Evolutionary conservation across 306 rosid genomes (phyloP).

Genomic region (Rubus parviflorus): DNA sequence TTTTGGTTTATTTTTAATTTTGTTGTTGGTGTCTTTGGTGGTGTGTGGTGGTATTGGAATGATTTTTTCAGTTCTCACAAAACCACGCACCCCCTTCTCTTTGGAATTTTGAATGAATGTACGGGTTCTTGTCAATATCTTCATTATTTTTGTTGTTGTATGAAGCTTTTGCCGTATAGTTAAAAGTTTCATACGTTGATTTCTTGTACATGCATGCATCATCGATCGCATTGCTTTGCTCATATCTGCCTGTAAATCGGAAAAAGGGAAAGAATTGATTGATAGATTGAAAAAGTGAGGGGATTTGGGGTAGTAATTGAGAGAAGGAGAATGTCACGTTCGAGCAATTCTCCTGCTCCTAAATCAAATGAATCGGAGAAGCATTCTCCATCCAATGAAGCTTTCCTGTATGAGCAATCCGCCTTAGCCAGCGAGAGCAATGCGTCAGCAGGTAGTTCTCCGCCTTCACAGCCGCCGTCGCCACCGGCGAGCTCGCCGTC

Average conservation of each 20-base stretch:
- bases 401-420: no score
- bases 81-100: conserved; percentile 5
- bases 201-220: not conserved
- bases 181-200: not conserved
- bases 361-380: not conserved
- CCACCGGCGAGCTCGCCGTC: not conserved
- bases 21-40: conserved; percentile 4
- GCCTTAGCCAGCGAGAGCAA: not conserved
- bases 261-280: not conserved
- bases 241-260: not conserved
- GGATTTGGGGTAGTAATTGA: not conserved
- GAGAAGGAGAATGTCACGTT: conserved; percentile 9
- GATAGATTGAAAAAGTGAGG: not conserved
- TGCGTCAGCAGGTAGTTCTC: not conserved
- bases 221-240: not conserved
- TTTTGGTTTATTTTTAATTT: not conserved
- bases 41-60: conserved; percentile 22
- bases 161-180: not conserved
- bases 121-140: not conserved
- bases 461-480: not conserved
- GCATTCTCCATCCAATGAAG: no score
- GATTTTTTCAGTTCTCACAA: conserved; percentile 5
- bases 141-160: not conserved
- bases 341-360: conserved; percentile 2
- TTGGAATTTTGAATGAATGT: not conserved